Base-by-base conservation (phyloP, 805 yeast species). In the Kodamaea kaohsiungensis region DNA sequence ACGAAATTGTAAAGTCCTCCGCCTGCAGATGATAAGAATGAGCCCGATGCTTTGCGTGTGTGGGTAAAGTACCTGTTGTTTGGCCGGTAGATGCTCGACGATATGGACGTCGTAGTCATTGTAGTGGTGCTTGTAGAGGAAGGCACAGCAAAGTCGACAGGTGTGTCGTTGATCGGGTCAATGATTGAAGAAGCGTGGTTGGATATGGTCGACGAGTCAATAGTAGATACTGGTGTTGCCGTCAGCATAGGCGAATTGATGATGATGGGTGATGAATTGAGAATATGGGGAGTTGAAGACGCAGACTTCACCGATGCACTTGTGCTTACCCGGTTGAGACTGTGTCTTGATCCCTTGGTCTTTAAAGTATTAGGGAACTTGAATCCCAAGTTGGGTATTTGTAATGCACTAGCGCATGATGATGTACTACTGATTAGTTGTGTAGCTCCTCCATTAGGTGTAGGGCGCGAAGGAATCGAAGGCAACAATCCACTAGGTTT, bases 81-180 rank as follows among this genome's bases (percentile, higher is more conserved):
- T 10, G 48, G 53, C 17, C 37, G 22, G 48, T 15, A 37, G 43
- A 52, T 39, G 39, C 51, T 43, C 33, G 22, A 48, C 25, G 30
- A 37, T 30, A 52, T 39, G 27, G 46, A 43, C 19, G 22, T 52
- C 25, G 30, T 47, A 12, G 37, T 19, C 48, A 45, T 27, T 7
- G 48, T 27, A 13, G 48, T 45, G 15, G 38, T 27, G 43, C 17
- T 40, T 5, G 45, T 40, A 16, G 49, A 56, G n/a, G 45, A 40
- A 9, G 73, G 70, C 19, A 69, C 65, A 1, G 68, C 57, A 51
- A 72, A 72, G 53, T 73, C 77, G 15, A 70, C 75, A 6, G 77
- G 77, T 1, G 72, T 59, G 52, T 73, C 78, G 54, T 72, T 72
- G 52, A 72, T 73, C 13, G 75, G 73, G 55, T 73, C 78, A 43